These are phyloP conservation scores for Fraxinus greggii DNA, from an alignment of 305 asterid genomes.

Conservation along the genomic window DNA sequence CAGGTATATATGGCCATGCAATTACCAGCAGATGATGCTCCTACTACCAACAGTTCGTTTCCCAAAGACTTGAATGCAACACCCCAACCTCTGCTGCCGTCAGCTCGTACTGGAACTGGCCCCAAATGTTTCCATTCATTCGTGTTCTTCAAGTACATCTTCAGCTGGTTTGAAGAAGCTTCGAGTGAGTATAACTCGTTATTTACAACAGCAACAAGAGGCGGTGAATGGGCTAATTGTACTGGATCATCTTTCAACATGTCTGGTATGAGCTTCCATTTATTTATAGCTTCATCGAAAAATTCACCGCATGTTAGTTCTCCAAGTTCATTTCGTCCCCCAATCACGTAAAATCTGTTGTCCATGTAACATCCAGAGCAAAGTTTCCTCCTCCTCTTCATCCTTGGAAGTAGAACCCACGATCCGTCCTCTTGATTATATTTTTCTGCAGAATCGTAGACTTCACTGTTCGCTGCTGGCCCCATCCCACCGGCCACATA, in stretches of 20 bases:
- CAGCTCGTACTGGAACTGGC: constrained; percentile 65
- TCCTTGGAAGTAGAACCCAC: constrained; percentile 66
- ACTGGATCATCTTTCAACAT: not conserved
- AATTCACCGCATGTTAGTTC: constrained; percentile 69
- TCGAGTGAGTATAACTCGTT: constrained; percentile 52
- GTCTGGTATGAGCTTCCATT: not conserved
- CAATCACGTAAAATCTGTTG: constrained; percentile 57
- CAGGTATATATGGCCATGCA: constrained; percentile 64
- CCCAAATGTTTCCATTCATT: constrained; percentile 69
- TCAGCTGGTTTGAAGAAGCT: constrained; percentile 60
- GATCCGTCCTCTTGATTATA: constrained; percentile 44
- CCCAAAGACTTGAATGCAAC: constrained; percentile 77
- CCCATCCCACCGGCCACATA: constrained; percentile 78
- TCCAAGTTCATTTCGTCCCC: constrained; percentile 57
- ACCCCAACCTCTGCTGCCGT: constrained; percentile 68
- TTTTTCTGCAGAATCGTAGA: constrained; percentile 56
- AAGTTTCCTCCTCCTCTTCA: constrained; percentile 47
- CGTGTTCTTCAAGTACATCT: constrained; percentile 58
- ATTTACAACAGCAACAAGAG: not conserved
- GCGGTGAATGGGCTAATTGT: not conserved
- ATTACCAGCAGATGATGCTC: constrained; percentile 45
- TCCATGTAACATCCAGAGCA: constrained; percentile 79
- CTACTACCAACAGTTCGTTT: constrained; percentile 62
- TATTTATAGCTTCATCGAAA: constrained; percentile 47
- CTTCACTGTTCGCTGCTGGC: constrained; percentile 24